phyloP scores from a whole-genome alignment of 2,329 filamentous ascomycete species.

The Aureobasidium sp. region DNA sequence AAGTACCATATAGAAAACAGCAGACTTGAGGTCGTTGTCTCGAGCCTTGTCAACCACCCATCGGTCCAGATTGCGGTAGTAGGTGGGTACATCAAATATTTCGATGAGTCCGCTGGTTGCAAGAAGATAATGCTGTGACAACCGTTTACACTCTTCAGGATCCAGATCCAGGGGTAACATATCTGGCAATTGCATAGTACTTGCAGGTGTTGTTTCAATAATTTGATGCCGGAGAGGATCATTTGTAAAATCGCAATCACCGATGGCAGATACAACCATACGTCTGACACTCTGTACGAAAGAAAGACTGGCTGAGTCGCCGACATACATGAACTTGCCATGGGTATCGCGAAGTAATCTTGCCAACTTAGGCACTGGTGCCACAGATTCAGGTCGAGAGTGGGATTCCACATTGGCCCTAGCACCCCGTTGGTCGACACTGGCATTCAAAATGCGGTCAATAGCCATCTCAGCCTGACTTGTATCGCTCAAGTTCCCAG shows the following conservation, averaged over 20 bases:
- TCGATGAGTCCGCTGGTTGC: conserved; percentile 42
- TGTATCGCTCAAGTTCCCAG: conserved; percentile 20
- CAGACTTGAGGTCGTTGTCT: conserved; percentile 33
- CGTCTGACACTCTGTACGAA: conserved; percentile 45
- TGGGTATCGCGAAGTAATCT: conserved; percentile 43
- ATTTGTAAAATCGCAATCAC: conserved; percentile 12
- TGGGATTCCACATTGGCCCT: background rate
- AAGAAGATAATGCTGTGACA: conserved; percentile 35
- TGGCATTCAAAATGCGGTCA: conserved; percentile 19
- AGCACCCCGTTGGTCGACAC: conserved; percentile 22
- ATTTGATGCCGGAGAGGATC: conserved; percentile 11
- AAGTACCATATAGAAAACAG: conserved; percentile 43
- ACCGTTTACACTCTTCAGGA: conserved; percentile 30
- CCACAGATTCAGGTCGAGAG: conserved; percentile 21
- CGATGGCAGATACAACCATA: conserved; percentile 28
- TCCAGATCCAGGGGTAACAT: conserved; percentile 20
- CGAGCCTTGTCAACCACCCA: conserved; percentile 9
- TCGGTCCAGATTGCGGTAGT: background rate
- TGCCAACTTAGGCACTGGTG: conserved; percentile 34
- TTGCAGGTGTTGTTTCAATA: background rate
- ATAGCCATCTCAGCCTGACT: conserved; percentile 1
- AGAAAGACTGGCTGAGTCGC: conserved; percentile 44
- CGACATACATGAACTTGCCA: conserved; percentile 46
- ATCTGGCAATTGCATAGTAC: background rate
- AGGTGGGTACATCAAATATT: conserved; percentile 30